Percentiles rank a stretch among this genome's conserved stretches.
phyloP scores from a whole-genome alignment of 441 rosid genomes.

The Croton laevigatus region DNA sequence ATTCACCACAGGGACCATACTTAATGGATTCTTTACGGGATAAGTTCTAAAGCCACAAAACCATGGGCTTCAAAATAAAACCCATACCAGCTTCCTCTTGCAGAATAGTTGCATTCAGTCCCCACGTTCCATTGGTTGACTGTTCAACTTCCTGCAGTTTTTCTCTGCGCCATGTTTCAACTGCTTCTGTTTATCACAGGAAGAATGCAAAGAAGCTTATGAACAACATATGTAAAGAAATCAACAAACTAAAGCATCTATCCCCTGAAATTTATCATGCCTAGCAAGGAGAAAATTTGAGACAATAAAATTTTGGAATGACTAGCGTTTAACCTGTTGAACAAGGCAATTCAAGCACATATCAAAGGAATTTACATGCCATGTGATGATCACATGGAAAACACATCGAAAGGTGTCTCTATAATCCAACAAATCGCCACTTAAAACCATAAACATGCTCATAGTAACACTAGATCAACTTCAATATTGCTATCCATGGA shows the following conservation, averaged over 20 bases:
- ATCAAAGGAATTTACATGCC: neutral
- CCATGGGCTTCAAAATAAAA: conserved; percentile 14
- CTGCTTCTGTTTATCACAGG: conserved; percentile 54
- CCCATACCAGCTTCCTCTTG: conserved; percentile 79
- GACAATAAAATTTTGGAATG: neutral
- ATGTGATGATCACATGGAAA: neutral
- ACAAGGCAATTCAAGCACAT: neutral
- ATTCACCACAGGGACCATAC: neutral
- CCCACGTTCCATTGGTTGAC: conserved; percentile 40
- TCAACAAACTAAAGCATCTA: neutral
- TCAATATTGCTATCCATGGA: neutral
- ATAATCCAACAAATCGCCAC: too few species aligned
- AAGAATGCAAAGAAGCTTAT: conserved; percentile 1
- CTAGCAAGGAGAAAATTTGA: neutral
- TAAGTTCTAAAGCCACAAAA: conserved; percentile 14
- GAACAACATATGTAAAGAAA: neutral
- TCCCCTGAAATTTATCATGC: neutral
- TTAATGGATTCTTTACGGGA: conserved; percentile 11
- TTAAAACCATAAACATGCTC: too few species aligned
- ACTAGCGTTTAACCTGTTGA: neutral
- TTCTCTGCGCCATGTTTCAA: conserved; percentile 91
- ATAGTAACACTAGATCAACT: too few species aligned
- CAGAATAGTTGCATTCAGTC: conserved; percentile 45
- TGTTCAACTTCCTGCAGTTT: conserved; percentile 64
- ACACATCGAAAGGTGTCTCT: neutral